Base-by-base conservation (phyloP, 78 protist species). In the Acrasis kona region DNA sequence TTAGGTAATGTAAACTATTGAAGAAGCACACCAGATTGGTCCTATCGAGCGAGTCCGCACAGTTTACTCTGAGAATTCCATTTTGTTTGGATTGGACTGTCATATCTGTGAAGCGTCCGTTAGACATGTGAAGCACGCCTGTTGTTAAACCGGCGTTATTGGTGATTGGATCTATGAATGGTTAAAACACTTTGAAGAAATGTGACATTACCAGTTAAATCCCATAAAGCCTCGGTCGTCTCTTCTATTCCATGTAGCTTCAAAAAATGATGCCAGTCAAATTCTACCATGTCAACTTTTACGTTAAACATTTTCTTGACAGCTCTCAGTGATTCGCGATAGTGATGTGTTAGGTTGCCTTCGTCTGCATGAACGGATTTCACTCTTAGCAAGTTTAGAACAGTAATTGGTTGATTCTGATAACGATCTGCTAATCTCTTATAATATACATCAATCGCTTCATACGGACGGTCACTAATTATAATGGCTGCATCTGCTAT, bases 11-110 rank as follows among this genome's bases (percentile, higher is more conserved):
- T 4, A 74, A 4, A 12, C 50, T 36, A n/a, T 65, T 68, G 36
- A 65, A 74, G 7, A 74, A 74, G 6, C 27, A 34, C 4, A 19
- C 4, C 19, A 74, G 6, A 31, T 74, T 74, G 34, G 78, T 74
- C 34, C 78, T 31, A 36, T 74, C 78, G 6, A 74, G 71, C 41
- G 78, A 74, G 6, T 74, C 78, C 6, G 8, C 72, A 6, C 78
- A 74, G 6, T 74, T 74, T 12, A 74, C 36, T 6, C 78, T 65
- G 8, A 65, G 71, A 6, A 74, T 6, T 4, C 72, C 74, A 19
- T 68, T 74, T 6, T 74, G 78, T 70, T 27, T 58, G 42, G 4
- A 4, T 10, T 10, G 12, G 10, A 72, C 12, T 66, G 27, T 39
- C 12, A 68, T n/a, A 39, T 66, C 70, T 10, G 61, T 10, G 36